phyloP scores from a whole-genome alignment of 768 basidiomycete species.

The Trametes coccinea region DNA sequence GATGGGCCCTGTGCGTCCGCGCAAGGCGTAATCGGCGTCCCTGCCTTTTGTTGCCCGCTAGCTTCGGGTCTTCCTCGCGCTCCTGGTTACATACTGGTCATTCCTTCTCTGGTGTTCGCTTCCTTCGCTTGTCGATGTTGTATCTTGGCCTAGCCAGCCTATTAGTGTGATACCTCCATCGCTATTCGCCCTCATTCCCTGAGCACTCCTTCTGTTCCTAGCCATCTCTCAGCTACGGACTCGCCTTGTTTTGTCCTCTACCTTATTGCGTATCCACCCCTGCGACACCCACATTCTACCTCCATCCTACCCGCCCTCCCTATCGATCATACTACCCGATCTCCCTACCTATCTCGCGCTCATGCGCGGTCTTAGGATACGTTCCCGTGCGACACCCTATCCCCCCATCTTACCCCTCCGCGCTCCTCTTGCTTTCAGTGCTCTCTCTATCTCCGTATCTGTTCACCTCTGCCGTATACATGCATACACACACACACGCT shows the following conservation, averaged over 20 bases:
- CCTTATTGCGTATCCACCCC: slow-evolving; percentile 1
- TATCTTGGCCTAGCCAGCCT: neutral
- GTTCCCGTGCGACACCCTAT: slow-evolving; percentile 18
- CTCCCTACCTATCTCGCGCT: neutral
- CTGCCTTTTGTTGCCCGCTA: neutral
- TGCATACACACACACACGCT: neutral
- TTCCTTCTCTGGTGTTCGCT: neutral
- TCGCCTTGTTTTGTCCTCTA: slow-evolving; percentile 1
- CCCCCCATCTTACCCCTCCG: neutral
- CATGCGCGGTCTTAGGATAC: neutral
- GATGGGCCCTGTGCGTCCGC: slow-evolving; percentile 19
- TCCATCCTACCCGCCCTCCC: neutral
- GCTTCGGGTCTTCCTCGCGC: neutral
- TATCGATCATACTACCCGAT: neutral
- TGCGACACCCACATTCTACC: slow-evolving; percentile 9
- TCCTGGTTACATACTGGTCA: neutral
- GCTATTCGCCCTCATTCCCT: neutral
- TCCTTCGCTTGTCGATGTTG: slow-evolving; percentile 1
- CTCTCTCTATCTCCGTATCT: neutral
- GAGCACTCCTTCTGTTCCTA: neutral
- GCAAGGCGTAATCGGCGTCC: neutral
- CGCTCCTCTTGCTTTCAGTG: slow-evolving; percentile 7
- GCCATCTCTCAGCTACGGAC: neutral
- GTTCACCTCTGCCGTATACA: no score
- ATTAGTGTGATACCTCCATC: slow-evolving; percentile 5